Evolutionary conservation across 1,139 yeast species (phyloP).

Genomic region (Scheffersomyces lignicola): DNA sequence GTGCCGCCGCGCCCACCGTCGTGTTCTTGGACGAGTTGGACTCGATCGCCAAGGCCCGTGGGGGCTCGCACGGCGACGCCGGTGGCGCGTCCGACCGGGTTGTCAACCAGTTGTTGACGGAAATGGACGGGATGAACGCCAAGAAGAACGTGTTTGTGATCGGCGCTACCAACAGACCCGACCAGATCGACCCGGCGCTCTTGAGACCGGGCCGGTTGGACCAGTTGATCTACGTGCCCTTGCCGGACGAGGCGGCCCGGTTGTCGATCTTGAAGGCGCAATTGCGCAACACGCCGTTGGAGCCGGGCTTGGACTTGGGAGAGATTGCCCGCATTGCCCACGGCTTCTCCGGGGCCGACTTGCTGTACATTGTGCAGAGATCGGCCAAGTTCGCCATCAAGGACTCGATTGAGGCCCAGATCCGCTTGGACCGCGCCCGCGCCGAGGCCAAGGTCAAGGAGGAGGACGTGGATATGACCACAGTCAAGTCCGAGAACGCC

Average conservation of each 20-base stretch:
- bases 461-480: conserved; percentile 64
- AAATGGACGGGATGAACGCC: conserved; percentile 99
- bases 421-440: conserved; percentile 53
- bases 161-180: conserved; percentile 99
- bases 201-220: conserved; percentile 99
- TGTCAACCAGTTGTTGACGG: conserved; percentile 95
- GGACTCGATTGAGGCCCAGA: conserved; percentile 90
- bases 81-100: conserved; percentile 99
- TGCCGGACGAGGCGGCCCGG: conserved; percentile 95
- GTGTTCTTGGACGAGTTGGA: conserved; percentile 97
- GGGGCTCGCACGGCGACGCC: conserved; percentile 88
- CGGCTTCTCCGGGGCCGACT: conserved; percentile 99
- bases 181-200: conserved; percentile 97
- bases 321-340: conserved; percentile 91
- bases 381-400: conserved; percentile 98
- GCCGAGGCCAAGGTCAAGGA: conserved; percentile 40
- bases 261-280: conserved; percentile 92
- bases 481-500: conserved; percentile 14
- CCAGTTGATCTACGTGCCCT: conserved; percentile 96
- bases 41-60: conserved; percentile 97
- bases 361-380: conserved; percentile 95
- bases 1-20: conserved; percentile 99
- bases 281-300: conserved; percentile 96
- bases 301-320: conserved; percentile 87
- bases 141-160: conserved; percentile 97